Percentiles rank a stretch among this genome's conserved stretches.
Conservation (phyloP, 179 eudicot genomes). For the Dionaea muscipula region DNA sequence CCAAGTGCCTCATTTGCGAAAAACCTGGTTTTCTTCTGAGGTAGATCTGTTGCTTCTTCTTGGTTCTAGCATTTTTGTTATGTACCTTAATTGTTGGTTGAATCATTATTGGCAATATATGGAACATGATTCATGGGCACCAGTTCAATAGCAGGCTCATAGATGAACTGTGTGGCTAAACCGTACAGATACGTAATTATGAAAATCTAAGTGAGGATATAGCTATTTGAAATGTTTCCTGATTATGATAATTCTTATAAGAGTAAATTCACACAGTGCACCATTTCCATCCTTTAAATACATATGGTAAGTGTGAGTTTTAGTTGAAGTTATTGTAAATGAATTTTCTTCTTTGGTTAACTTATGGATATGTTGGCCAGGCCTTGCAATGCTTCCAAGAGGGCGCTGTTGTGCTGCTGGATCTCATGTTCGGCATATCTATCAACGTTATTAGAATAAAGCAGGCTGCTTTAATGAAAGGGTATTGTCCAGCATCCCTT, state of each 20-base stretch:
- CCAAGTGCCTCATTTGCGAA: slow-evolving; percentile 44
- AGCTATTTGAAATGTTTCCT: no score
- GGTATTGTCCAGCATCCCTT: slow-evolving; percentile 24
- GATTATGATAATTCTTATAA: no score
- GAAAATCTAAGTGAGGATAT: no score
- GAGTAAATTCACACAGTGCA: no score
- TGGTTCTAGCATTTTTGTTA: neutral
- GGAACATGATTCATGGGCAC: neutral
- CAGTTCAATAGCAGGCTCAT: neutral
- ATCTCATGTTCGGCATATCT: slow-evolving; percentile 38
- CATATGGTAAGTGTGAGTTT: neutral
- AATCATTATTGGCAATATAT: no score
- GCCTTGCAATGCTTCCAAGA: slow-evolving; percentile 32
- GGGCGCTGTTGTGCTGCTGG: slow-evolving; percentile 26
- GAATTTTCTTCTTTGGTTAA: neutral
- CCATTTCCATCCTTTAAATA: neutral
- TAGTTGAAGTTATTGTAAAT: slow-evolving; percentile 4
- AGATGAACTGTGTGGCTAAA: neutral
- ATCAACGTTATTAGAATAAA: slow-evolving; percentile 34
- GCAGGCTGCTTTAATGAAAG: slow-evolving; percentile 20
- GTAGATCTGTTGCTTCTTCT: slow-evolving; percentile 13
- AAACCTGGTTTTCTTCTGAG: slow-evolving; percentile 34
- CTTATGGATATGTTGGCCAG: slow-evolving; percentile 17
- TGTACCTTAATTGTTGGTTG: neutral
- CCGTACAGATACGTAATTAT: no score